Base-by-base conservation (phyloP, 495 filamentous ascomycete genomes). In the Neurospora intermedia region DNA sequence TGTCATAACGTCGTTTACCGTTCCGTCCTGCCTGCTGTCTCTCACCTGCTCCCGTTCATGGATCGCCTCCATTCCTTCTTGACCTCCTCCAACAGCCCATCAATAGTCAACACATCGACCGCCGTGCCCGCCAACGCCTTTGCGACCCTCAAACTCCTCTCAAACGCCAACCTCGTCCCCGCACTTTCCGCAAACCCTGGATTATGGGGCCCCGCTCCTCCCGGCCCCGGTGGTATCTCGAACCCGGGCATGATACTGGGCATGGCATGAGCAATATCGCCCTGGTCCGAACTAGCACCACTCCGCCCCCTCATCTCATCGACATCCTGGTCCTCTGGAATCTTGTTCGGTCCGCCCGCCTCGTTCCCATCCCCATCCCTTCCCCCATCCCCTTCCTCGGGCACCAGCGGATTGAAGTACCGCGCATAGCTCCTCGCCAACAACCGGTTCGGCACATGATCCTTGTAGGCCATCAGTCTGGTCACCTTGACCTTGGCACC, bases 201-300 rank as follows among this genome's bases (percentile, higher is more conserved):
- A 75, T 84, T 90, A 76, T 93, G 90, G 15, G 84, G 87, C n/a
- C 84, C 86, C 4, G 80, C 81, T 0, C 83, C 84, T 16, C 82
- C 77, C 3, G 83, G 80, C 0, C 80, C 83, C 11, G 81, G 77
- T 13, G 76, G 78, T 15, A 93, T 91, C 6, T 72, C 59, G 38
- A 92, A 91, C 54, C 87, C 85, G 2, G 85, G 82, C 73, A 84
- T 88, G 20, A 93, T 75, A 43, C 87, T 89, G 27, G 90, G 91
- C 75, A 90, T 84, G 2, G 86, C 84, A 75, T 91, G 87, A 77
- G 88, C 90, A 73, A 93, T 84, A 76, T 92, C 86, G 0, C 90
- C 90, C 85, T 87, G 85, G 71, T 86, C 88, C 38, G 82, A 87
- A 80, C 88, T 89, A 23, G 88, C 86, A 81, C 85, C 84, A 0